phyloP scores from a whole-genome alignment of 768 basidiomycete genomes.

The Boletus patriciae region DNA sequence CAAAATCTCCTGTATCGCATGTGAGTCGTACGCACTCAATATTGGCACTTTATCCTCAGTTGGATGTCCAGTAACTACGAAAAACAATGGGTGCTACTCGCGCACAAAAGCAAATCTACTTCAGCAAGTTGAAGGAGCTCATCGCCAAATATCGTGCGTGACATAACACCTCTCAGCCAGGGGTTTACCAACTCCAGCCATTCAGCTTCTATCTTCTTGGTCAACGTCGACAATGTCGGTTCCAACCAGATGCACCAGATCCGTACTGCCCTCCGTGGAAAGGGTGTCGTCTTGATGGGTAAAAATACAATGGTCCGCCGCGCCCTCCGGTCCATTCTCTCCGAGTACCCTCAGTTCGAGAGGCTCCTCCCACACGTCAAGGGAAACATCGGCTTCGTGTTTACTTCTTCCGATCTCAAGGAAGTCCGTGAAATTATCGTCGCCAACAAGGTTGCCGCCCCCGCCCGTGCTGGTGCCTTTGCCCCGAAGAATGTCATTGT shows the following conservation, averaged over 20 bases:
- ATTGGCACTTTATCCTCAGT: neutral
- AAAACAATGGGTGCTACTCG: conserved; percentile 87
- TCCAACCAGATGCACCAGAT: conserved; percentile 99
- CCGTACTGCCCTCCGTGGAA: conserved; percentile 92
- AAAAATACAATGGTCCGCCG: conserved; percentile 99
- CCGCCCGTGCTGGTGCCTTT: conserved; percentile 96
- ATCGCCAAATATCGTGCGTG: conserved; percentile 83
- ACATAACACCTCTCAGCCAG: neutral
- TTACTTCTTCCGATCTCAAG: conserved; percentile 89
- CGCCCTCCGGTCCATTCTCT: conserved; percentile 87
- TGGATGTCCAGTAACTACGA: conserved; percentile 19
- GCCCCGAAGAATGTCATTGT: conserved; percentile 91
- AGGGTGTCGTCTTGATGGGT: conserved; percentile 97
- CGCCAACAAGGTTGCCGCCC: conserved; percentile 97
- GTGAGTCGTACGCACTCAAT: conserved; percentile 22
- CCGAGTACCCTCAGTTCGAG: conserved; percentile 92
- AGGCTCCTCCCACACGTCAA: conserved; percentile 92
- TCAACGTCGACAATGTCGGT: conserved; percentile 99
- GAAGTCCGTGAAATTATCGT: conserved; percentile 91
- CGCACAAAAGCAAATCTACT: conserved; percentile 89
- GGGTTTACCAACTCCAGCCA: neutral
- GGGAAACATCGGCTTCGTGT: conserved; percentile 99
- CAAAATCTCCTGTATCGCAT: conserved; percentile 23
- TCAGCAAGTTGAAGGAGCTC: conserved; percentile 90
- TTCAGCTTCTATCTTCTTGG: conserved; percentile 95